Evolutionary conservation across 768 basidiomycete genomes (phyloP).

Genomic region (Kwoniella pini): DNA sequence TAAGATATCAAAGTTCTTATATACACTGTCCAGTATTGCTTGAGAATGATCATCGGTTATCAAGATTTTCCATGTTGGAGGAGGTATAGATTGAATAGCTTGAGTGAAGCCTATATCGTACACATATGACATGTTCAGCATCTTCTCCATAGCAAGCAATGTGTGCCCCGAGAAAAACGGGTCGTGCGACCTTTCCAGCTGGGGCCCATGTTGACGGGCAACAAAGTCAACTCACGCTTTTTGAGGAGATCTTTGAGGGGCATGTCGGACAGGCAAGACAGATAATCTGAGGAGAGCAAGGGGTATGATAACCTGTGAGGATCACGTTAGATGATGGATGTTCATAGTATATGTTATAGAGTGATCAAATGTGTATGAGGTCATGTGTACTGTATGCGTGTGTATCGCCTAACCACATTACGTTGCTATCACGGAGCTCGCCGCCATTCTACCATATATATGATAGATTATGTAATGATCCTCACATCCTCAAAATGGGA

Average conservation of each 20-base stretch:
- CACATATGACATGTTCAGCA: not conserved
- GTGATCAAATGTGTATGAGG: not conserved
- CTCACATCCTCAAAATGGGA: too few species aligned
- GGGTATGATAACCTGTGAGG: too few species aligned
- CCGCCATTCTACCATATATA: not conserved
- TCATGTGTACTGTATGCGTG: slow-evolving; percentile 2
- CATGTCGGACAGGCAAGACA: slow-evolving; percentile 21
- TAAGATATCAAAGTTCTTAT: slow-evolving; percentile 90
- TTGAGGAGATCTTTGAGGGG: slow-evolving; percentile 41
- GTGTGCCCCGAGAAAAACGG: not conserved
- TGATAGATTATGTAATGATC: too few species aligned
- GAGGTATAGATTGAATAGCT: slow-evolving; percentile 59
- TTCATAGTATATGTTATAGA: not conserved
- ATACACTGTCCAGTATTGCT: slow-evolving; percentile 74
- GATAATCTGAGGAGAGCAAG: not conserved
- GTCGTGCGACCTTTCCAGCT: slow-evolving; percentile 2
- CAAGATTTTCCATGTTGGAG: slow-evolving; percentile 92
- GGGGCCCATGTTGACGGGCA: not conserved
- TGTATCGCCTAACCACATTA: not conserved
- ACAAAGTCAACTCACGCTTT: slow-evolving; percentile 35
- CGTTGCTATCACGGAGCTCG: not conserved
- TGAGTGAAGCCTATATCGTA: slow-evolving; percentile 44
- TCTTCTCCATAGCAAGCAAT: not conserved
- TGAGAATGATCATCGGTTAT: slow-evolving; percentile 94
- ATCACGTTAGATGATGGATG: not conserved